phyloP scores from a whole-genome alignment of 192 early-diverging fungal species.

The Globomyces pollinis-pini region DNA sequence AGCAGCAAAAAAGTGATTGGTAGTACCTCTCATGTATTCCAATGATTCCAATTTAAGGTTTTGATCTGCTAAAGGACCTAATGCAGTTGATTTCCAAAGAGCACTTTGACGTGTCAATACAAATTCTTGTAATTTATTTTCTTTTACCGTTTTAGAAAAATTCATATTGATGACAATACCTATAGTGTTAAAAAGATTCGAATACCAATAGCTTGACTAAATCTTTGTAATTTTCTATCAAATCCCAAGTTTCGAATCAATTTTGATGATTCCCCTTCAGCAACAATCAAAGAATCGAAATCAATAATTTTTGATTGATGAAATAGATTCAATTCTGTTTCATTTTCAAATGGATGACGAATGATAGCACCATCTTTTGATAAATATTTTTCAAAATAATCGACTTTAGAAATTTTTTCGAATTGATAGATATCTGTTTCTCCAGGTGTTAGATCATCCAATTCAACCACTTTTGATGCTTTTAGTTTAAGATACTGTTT shows the following conservation, averaged over 20 bases:
- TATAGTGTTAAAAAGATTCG: too few species aligned
- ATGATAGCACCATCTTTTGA: conserved; percentile 26
- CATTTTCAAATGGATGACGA: background rate
- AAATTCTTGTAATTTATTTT: conserved; percentile 26
- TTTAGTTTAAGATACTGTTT: conserved; percentile 1
- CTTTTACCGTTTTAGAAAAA: conserved; percentile 19
- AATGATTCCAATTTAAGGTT: conserved; percentile 35
- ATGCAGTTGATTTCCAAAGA: conserved; percentile 17
- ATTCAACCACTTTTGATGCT: conserved; percentile 4
- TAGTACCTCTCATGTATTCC: conserved; percentile 31
- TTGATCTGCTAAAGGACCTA: conserved; percentile 20
- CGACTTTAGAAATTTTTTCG: conserved; percentile 18
- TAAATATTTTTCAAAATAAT: conserved; percentile 25
- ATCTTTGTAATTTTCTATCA: conserved; percentile 22
- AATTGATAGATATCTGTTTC: conserved; percentile 14
- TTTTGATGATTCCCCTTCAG: conserved; percentile 33
- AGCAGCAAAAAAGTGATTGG: conserved; percentile 31
- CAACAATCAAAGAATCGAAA: conserved; percentile 32
- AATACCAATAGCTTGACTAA: conserved; percentile 36
- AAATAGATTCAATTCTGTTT: conserved; percentile 4
- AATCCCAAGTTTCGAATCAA: conserved; percentile 36
- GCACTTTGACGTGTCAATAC: conserved; percentile 17
- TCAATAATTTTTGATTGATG: background rate
- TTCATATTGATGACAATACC: conserved; percentile 39
- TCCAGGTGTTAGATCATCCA: conserved; percentile 22